Evolutionary conservation across 371 early-diverging fungal species (phyloP).

Genomic region (Rhizomucor miehei): DNA sequence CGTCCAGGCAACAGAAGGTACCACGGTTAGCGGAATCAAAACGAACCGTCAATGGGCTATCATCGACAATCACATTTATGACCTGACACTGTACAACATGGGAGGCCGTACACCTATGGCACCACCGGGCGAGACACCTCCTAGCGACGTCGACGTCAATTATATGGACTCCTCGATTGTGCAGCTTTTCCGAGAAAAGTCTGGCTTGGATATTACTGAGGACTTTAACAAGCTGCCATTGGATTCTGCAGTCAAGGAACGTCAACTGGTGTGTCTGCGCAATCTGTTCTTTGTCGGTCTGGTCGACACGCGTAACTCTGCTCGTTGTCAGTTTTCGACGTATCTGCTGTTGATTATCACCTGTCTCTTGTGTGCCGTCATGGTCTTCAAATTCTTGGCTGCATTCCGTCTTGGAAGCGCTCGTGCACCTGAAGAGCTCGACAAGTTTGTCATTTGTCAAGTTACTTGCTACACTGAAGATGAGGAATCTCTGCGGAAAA

Average conservation of each 20-base stretch:
- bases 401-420: conserved; percentile 81
- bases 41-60: conserved; percentile 52
- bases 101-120: conserved; percentile 33
- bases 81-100: conserved; percentile 57
- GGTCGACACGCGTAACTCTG: conserved; percentile 78
- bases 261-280: conserved; percentile 67
- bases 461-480: conserved; percentile 99
- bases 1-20: conserved; percentile 26
- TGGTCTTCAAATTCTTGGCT: conserved; percentile 88
- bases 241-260: conserved; percentile 23
- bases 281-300: conserved; percentile 86
- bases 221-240: conserved; percentile 43
- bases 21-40: conserved; percentile 23
- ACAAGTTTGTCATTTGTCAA: conserved; percentile 87
- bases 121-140: conserved; percentile 34
- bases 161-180: conserved; percentile 55
- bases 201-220: conserved; percentile 67
- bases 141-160: conserved; percentile 48
- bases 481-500: conserved; percentile 87
- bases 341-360: conserved; percentile 82
- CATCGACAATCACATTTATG: conserved; percentile 59
- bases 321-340: conserved; percentile 84
- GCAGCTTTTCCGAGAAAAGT: conserved; percentile 58
- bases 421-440: conserved; percentile 81
- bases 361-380: conserved; percentile 73